Evolutionary conservation across 2,329 filamentous ascomycete genomes (phyloP).

Genomic region (Neonectria coccinea): DNA sequence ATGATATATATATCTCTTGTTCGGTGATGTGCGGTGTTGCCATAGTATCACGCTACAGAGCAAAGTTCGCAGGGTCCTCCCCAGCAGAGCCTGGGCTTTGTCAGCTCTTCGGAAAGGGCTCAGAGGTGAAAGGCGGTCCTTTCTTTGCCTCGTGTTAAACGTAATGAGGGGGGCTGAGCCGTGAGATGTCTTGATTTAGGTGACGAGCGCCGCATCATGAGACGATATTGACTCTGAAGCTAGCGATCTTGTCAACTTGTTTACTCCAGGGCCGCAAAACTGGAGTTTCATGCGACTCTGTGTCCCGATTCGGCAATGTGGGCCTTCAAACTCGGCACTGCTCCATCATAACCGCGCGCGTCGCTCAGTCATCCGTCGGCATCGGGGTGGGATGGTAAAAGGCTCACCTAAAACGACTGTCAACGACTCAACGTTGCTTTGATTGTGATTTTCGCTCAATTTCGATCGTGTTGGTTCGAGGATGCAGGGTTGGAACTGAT

Average conservation of each 20-base stretch:
- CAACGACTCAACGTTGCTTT: too few relatives aligned
- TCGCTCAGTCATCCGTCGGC: conserved; percentile 14
- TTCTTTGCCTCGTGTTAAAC: not conserved
- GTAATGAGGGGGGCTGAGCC: not conserved
- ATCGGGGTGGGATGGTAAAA: conserved; percentile 1
- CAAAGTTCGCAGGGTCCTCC: not conserved
- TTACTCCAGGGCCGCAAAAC: conserved; percentile 2
- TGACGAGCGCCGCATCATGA: not conserved
- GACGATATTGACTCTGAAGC: not conserved
- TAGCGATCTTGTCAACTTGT: conserved; percentile 7
- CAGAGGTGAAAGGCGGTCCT: not conserved
- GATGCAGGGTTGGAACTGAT: not conserved
- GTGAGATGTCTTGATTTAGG: not conserved
- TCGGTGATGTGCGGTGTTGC: not conserved
- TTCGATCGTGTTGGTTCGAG: too few relatives aligned
- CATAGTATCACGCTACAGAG: not conserved
- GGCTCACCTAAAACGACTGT: not conserved
- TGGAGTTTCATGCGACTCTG: not conserved
- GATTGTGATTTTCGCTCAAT: too few relatives aligned
- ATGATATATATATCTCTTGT: not conserved
- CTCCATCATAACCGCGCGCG: conserved; percentile 15
- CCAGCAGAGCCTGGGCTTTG: not conserved
- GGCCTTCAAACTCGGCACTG: conserved; percentile 12
- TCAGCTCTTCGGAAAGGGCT: not conserved
- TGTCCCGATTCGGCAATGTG: conserved; percentile 1